Conservation (phyloP, 257 asterid species). For the Plantago elongata region DNA sequence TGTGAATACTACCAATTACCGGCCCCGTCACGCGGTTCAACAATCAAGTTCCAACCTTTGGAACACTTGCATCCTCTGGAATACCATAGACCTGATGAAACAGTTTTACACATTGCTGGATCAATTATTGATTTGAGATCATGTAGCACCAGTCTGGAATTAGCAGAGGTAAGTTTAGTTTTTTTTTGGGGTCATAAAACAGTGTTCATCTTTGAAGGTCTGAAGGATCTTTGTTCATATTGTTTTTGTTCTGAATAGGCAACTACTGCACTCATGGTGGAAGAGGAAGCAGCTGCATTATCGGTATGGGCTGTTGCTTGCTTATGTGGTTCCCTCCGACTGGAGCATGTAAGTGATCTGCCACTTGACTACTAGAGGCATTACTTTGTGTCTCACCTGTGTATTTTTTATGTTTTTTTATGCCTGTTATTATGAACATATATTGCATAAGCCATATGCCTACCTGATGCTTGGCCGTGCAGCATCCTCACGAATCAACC, state of each 20-base stretch:
- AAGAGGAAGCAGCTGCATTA: constrained; percentile 96
- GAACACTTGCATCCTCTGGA: constrained; percentile 91
- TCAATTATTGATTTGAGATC: constrained; percentile 77
- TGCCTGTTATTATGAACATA: no score
- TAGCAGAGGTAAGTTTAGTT: constrained; percentile 83
- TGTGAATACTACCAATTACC: constrained; percentile 67
- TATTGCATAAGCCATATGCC: constrained; percentile 1
- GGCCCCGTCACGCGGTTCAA: constrained; percentile 78
- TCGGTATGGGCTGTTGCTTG: constrained; percentile 97
- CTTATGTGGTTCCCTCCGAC: constrained; percentile 88
- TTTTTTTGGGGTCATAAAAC: neutral
- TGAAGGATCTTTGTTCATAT: neutral
- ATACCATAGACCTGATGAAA: constrained; percentile 79
- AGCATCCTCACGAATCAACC: constrained; percentile 9
- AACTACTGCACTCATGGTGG: constrained; percentile 78
- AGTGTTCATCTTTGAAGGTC: neutral
- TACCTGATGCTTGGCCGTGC: neutral
- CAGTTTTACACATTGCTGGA: constrained; percentile 64
- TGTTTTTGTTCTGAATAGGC: constrained; percentile 37
- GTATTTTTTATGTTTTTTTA: no score
- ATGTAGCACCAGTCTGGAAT: constrained; percentile 82
- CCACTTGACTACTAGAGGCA: neutral
- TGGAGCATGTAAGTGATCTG: constrained; percentile 71
- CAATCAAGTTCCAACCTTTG: constrained; percentile 76
- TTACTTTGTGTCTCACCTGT: no score